Percentiles rank a stretch among this genome's conserved stretches.
phyloP scores from a whole-genome alignment of 805 yeast species.

The Cyberlindnera maritima region DNA sequence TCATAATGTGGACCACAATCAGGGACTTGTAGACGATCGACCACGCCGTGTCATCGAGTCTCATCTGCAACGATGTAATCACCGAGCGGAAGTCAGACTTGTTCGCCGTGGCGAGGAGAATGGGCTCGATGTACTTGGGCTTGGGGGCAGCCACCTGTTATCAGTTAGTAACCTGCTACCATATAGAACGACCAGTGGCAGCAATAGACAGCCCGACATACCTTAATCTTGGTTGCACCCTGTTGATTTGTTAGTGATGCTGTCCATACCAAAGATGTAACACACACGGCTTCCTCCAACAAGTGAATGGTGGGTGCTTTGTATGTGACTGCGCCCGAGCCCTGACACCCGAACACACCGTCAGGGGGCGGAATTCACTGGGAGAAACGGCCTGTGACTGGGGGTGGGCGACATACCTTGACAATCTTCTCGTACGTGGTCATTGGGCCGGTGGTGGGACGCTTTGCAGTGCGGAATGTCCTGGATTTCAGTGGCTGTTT shows the following conservation, averaged over 20 bases:
- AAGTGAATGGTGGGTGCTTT: too few relatives aligned
- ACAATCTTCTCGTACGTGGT: slow-evolving; percentile 72
- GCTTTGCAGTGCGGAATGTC: too few relatives aligned
- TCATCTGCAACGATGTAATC: slow-evolving; percentile 55
- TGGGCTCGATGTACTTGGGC: slow-evolving; percentile 93
- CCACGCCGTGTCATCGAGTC: slow-evolving; percentile 85
- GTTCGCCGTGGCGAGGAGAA: slow-evolving; percentile 48
- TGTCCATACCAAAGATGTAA: too few relatives aligned
- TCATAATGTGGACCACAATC: slow-evolving; percentile 83
- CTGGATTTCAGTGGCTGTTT: too few relatives aligned
- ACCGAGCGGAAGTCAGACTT: slow-evolving; percentile 57
- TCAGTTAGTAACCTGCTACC: too few relatives aligned
- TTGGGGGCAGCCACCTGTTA: slow-evolving; percentile 90
- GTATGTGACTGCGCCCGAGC: background rate
- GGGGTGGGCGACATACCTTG: slow-evolving; percentile 39
- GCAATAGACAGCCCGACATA: too few relatives aligned
- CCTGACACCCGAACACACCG: background rate
- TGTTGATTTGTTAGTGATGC: slow-evolving; percentile 20
- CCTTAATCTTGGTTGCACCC: slow-evolving; percentile 69
- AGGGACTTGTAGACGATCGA: slow-evolving; percentile 84
- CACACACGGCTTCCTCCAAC: too few relatives aligned
- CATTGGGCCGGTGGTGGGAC: slow-evolving; percentile 34
- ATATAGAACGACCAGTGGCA: too few relatives aligned
- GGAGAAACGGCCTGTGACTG: too few relatives aligned
- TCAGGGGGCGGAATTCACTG: too few relatives aligned